A percentile compares a stretch with the other conserved stretches of the same genome.
Evolutionary conservation across 1,284 basidiomycete genomes (phyloP).

Genomic region (Phenoliferia sp.): DNA sequence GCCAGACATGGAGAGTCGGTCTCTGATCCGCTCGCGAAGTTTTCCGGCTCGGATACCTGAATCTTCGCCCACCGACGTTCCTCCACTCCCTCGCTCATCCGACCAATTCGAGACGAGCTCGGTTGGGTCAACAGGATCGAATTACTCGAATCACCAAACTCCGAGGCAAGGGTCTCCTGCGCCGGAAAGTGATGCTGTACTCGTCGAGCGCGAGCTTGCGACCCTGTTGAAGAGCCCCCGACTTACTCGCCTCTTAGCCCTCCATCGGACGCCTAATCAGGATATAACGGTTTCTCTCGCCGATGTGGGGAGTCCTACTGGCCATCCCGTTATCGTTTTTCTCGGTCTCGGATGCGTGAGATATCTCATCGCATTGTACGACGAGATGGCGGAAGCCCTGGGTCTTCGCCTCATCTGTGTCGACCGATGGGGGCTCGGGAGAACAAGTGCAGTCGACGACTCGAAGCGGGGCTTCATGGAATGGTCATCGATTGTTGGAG

Average conservation of each 20-base stretch:
- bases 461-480: constrained; percentile 71
- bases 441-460: constrained; percentile 64
- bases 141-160: constrained; percentile 1
- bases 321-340: constrained; percentile 83
- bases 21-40: not conserved
- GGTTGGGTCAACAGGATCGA: not conserved
- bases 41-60: not conserved
- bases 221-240: constrained; percentile 72
- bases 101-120: constrained; percentile 8
- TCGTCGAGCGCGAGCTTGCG: constrained; percentile 36
- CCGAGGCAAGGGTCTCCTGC: constrained; percentile 1
- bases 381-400: constrained; percentile 86
- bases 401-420: constrained; percentile 86
- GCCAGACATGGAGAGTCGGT: not conserved
- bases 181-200: not conserved
- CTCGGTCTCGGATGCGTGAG: constrained; percentile 89
- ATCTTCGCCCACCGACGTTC: not conserved
- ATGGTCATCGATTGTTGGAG: constrained; percentile 85
- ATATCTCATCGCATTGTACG: constrained; percentile 89
- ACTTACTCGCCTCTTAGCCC: constrained; percentile 72
- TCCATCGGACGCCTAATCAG: constrained; percentile 73
- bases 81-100: not conserved
- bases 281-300: constrained; percentile 72
- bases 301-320: constrained; percentile 75
- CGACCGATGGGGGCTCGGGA: constrained; percentile 93